Evolutionary conservation across 768 basidiomycete species (phyloP).

Genomic region (Exidia glandulosa): DNA sequence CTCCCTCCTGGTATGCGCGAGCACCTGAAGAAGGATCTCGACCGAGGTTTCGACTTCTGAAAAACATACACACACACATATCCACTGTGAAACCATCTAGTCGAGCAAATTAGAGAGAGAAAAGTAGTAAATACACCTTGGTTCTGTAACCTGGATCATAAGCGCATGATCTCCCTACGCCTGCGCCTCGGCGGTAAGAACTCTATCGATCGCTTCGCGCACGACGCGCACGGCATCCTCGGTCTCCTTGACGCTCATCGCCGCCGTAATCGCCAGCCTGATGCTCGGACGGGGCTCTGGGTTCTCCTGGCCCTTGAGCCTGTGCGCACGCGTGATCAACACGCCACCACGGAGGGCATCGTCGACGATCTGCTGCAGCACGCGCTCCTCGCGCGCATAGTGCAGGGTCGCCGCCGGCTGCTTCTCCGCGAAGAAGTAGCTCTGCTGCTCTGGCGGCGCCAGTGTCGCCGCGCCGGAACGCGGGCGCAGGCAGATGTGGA

Average conservation of each 20-base stretch:
- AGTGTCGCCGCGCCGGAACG: neutral
- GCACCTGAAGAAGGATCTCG: constrained; percentile 73
- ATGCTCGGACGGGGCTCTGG: constrained; percentile 76
- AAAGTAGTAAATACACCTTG: neutral
- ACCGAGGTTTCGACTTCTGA: constrained; percentile 78
- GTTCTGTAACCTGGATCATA: neutral
- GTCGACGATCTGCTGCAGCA: constrained; percentile 89
- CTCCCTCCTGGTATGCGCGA: constrained; percentile 87
- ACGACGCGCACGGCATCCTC: constrained; percentile 40
- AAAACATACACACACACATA: neutral
- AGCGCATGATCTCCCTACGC: neutral
- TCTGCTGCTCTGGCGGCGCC: neutral
- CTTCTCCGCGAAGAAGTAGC: constrained; percentile 6
- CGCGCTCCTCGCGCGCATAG: constrained; percentile 56
- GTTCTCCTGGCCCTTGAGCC: constrained; percentile 74
- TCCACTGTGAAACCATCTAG: neutral
- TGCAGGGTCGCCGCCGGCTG: constrained; percentile 37
- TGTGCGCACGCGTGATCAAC: constrained; percentile 73
- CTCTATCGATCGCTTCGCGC: neutral
- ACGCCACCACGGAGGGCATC: constrained; percentile 74
- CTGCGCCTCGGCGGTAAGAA: neutral
- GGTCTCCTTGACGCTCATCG: constrained; percentile 77
- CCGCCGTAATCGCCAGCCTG: constrained; percentile 68
- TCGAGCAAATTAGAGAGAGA: neutral
- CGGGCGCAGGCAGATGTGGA: constrained; percentile 46